These are phyloP conservation scores for Tritrichomonas musculus DNA, from an alignment of 208 protist genomes.

Conservation along the genomic window DNA sequence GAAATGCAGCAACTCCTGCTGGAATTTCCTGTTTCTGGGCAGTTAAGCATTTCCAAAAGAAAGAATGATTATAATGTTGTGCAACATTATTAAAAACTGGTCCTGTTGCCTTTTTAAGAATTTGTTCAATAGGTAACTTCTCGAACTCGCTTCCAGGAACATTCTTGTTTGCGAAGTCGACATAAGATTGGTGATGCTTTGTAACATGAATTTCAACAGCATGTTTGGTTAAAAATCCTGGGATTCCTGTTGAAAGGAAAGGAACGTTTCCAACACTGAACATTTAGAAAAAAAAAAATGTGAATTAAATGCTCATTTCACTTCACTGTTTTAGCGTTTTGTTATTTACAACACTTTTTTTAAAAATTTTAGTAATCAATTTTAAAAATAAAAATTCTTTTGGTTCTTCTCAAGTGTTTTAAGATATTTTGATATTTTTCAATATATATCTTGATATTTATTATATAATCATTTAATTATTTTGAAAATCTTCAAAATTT, in stretches of 20 bases:
- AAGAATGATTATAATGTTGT: not conserved
- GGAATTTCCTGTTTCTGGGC: not conserved
- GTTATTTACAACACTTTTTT: too few relatives aligned
- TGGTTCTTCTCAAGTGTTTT: too few relatives aligned
- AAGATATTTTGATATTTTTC: too few relatives aligned
- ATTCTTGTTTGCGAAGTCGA: not conserved
- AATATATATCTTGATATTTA: too few relatives aligned
- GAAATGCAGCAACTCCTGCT: not conserved
- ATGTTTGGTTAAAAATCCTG: slow-evolving; percentile 11
- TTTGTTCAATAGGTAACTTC: not conserved
- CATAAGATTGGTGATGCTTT: slow-evolving; percentile 12
- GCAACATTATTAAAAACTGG: too few relatives aligned
- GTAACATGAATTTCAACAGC: slow-evolving; percentile 1
- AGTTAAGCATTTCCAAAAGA: slow-evolving; percentile 15
- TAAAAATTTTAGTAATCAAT: too few relatives aligned
- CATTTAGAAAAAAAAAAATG: not conserved
- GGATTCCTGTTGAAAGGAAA: not conserved
- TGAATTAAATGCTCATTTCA: not conserved
- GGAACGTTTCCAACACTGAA: not conserved
- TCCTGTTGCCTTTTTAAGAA: not conserved
- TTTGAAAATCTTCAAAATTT: too few relatives aligned
- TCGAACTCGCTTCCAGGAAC: not conserved
- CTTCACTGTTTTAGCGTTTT: too few relatives aligned
- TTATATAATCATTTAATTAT: too few relatives aligned
- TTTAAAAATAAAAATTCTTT: too few relatives aligned